Evolutionary conservation across 2,329 filamentous ascomycete genomes (phyloP).

Genomic region (Paraconiothyrium brasiliense): DNA sequence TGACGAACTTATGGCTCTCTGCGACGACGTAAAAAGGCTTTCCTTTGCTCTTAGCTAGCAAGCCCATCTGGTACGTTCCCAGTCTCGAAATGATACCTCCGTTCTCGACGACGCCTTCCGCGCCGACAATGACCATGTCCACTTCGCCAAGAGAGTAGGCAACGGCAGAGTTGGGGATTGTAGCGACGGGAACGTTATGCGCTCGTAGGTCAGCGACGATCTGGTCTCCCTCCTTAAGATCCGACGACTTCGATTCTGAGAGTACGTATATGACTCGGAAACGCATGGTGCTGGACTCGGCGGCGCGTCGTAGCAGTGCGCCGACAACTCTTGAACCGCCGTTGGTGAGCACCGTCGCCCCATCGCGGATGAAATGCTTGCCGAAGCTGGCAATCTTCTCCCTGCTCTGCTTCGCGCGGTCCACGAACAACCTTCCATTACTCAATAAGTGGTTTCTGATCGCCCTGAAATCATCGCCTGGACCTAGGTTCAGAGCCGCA

Average conservation of each 20-base stretch:
- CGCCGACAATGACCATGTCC: conserved; percentile 71
- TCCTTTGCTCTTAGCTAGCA: conserved; percentile 76
- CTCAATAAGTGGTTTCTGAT: conserved; percentile 83
- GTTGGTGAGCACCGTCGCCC: conserved; percentile 85
- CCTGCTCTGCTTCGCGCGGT: conserved; percentile 83
- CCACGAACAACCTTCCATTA: conserved; percentile 87
- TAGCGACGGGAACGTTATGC: conserved; percentile 82
- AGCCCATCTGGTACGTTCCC: conserved; percentile 85
- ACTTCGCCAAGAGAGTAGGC: conserved; percentile 82
- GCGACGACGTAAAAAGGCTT: conserved; percentile 90
- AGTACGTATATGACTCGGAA: conserved; percentile 83
- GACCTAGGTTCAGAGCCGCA: conserved; percentile 52
- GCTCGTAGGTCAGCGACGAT: conserved; percentile 76
- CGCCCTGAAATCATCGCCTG: conserved; percentile 77
- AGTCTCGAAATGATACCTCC: conserved; percentile 91
- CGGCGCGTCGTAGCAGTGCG: conserved; percentile 77
- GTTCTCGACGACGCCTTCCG: conserved; percentile 91
- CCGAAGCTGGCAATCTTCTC: conserved; percentile 84
- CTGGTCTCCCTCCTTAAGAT: conserved; percentile 68
- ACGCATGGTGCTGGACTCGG: conserved; percentile 70
- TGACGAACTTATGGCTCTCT: conserved; percentile 96
- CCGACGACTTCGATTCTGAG: conserved; percentile 41
- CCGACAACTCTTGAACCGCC: conserved; percentile 87
- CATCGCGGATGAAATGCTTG: conserved; percentile 79
- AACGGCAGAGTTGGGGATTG: conserved; percentile 77